Evolutionary conservation across 2,329 filamentous ascomycete species (phyloP), one percentile per base, ranked within the genome.

Genomic region (Lasiodiplodia citricola): DNA sequence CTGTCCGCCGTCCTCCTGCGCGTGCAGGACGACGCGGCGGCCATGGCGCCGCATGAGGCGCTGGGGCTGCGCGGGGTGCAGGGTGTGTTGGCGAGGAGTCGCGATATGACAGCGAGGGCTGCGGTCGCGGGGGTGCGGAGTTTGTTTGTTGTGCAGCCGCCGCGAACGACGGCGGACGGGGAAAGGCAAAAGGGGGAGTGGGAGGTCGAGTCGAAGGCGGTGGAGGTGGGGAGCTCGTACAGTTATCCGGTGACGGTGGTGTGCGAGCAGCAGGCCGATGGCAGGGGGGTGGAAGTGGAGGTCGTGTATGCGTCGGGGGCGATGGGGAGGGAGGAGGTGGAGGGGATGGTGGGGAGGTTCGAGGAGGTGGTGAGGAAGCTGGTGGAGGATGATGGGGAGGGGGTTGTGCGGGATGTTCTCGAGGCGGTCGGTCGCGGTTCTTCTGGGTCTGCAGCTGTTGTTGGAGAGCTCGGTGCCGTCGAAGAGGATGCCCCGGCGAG

Each of bases 51-150:
- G 13, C 71, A 73, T 52, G 70, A 76, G 70, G 74, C 75, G 11
- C 69, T 71, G 57, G 75, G 75, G 16, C 67, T 72, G 71, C 74
- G 75, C 62, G 70, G 73, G 47, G 74, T 76, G 31, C 69, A 72
- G n/a, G 72, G 72, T 52, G 68, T 74, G 14, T 2, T 35, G 87
- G 84, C 73, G 78, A 80, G 1, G 85, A 87, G 68, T 82, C 84
- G 6, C 78, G 83, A 5, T 80, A 85, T 67, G 85, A 85, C 0
- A 86, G 85, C 70, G 83, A 86, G 70, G 78, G 87, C 44, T 80
- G 81, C 1, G 85, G 83, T 0, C 0, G 41, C 7, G 31, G 31
- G 8, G 6, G 31, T 35, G 2, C 2, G 31, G 31, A 35, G 8
- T 10, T 83, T 84, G 5, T 73, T 87, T 2, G 84, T 87, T 0